Evolutionary conservation across 352 stramenopile genomes (phyloP).

Genomic region (Globisporangium paroecandrum): DNA sequence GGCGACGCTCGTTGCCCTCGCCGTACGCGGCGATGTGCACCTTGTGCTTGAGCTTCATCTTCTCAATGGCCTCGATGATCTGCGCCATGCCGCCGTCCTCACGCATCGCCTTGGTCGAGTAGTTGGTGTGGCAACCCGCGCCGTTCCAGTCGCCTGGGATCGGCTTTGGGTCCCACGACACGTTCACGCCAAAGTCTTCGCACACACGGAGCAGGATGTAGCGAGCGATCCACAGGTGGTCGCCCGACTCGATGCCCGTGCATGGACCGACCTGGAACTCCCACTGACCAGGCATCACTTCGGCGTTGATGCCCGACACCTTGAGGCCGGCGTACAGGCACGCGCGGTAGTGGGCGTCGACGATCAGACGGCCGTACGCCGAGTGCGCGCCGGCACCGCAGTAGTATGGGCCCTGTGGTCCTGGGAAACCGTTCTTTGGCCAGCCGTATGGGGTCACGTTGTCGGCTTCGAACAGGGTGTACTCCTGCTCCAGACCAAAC

Average conservation of each 20-base stretch:
- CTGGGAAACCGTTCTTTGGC: slow-evolving; percentile 88
- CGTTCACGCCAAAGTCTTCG: slow-evolving; percentile 97
- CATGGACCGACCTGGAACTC: slow-evolving; percentile 98
- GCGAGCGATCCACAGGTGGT: slow-evolving; percentile 96
- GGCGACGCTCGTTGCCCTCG: slow-evolving; percentile 94
- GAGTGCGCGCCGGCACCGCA: slow-evolving; percentile 94
- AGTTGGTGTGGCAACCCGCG: slow-evolving; percentile 95
- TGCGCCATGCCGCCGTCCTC: slow-evolving; percentile 90
- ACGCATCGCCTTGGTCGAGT: slow-evolving; percentile 95
- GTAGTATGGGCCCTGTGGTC: slow-evolving; percentile 92
- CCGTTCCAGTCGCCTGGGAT: slow-evolving; percentile 98
- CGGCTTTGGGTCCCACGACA: slow-evolving; percentile 96
- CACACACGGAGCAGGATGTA: slow-evolving; percentile 97
- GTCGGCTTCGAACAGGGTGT: slow-evolving; percentile 91
- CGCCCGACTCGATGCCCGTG: slow-evolving; percentile 94
- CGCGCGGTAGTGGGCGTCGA: slow-evolving; percentile 93
- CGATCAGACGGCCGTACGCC: slow-evolving; percentile 93
- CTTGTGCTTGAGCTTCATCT: slow-evolving; percentile 95
- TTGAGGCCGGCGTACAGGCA: slow-evolving; percentile 95
- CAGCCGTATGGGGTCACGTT: slow-evolving; percentile 89
- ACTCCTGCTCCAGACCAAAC: slow-evolving; percentile 98
- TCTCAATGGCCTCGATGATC: slow-evolving; percentile 98
- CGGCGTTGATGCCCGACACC: slow-evolving; percentile 96
- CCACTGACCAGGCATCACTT: slow-evolving; percentile 97
- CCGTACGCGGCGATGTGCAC: slow-evolving; percentile 97